Percentiles rank a stretch among this genome's conserved stretches.
Evolutionary conservation across 805 yeast genomes (phyloP).

Genomic region (Debaryomyces maramus): DNA sequence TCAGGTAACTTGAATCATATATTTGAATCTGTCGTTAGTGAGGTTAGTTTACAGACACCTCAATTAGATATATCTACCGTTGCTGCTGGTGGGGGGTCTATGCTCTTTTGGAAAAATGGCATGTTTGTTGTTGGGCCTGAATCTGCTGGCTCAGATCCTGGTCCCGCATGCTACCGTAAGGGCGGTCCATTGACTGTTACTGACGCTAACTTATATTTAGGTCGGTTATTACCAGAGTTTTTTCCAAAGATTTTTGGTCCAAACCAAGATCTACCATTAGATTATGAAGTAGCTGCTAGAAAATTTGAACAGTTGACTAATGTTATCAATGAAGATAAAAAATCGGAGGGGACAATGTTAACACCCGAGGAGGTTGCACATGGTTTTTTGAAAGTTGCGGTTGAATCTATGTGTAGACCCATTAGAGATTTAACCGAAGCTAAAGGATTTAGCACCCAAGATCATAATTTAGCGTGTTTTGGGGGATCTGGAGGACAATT

Average conservation of each 20-base stretch:
- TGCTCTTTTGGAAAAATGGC: conserved; percentile 37
- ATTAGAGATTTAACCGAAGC: conserved; percentile 83
- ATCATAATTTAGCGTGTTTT: conserved; percentile 75
- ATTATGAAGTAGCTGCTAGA: background rate
- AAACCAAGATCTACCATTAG: conserved; percentile 28
- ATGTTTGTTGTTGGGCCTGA: conserved; percentile 43
- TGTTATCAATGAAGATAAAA: background rate
- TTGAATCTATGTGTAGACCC: conserved; percentile 89
- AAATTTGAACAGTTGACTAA: conserved; percentile 4
- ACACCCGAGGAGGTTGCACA: conserved; percentile 65
- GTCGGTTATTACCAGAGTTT: conserved; percentile 34
- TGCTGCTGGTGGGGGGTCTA: conserved; percentile 49
- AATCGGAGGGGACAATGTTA: background rate
- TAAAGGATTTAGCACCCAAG: conserved; percentile 65
- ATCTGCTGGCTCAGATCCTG: conserved; percentile 42
- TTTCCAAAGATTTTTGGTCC: conserved; percentile 43
- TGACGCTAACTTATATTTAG: conserved; percentile 38
- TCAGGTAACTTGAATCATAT: conserved; percentile 29
- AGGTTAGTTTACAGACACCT: conserved; percentile 33
- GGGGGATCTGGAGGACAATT: conserved; percentile 97
- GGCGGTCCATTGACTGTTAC: conserved; percentile 43
- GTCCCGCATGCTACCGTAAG: conserved; percentile 42
- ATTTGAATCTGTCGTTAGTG: conserved; percentile 32
- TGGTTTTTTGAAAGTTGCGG: conserved; percentile 82
- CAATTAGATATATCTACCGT: conserved; percentile 38